Base-by-base conservation (phyloP, 2,329 filamentous ascomycete species). In the Microascus cirrosus region DNA sequence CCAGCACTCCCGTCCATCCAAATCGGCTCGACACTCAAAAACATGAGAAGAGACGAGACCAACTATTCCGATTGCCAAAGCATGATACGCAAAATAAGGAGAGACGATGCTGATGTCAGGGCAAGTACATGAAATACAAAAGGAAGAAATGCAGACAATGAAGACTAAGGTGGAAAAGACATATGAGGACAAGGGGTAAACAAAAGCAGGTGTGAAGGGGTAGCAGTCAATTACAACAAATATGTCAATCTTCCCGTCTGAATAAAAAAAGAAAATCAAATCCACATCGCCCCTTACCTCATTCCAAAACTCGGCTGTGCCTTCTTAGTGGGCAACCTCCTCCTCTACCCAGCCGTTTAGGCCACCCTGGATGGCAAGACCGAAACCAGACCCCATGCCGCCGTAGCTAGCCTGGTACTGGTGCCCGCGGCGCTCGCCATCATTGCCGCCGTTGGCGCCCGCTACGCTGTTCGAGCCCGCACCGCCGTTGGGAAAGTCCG, bases 341-440 rank as follows among this genome's bases (percentile, higher is more conserved):
- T 86, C 83, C 69, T 86, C 83, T 39, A 82, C 82, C 84, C 84
- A 87, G 58, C 83, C 83, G 62, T 85, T 85, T 63, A 86, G 69
- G 7, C 81, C 81, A 61, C 82, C 79, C 66, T 85, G 82, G 58
- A 86, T 84, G 42, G 80, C 82, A 13, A 86, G 74, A 32, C 82
- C 83, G 60, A 82, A 84, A 2, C 81, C 81, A 22, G 74, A 73
- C 24, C 79, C 80, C 72, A 83, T 81, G 28, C 81, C 81, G 59
- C 81, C 78, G 60, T 78, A 86, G 70, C 80, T 84, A 34, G 77
- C 76, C 69, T 86, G 83, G 69, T 86, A 87, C 62, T 85, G 83
- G 65, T 87, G 84, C 12, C 83, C 83, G 59, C 83, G 76, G 57
- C 83, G 78, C 69, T 83, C 79, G 45, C 76, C 77, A 28, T 79